phyloP scores from a whole-genome alignment of 192 early-diverging fungal species.

The Podila verticillata region DNA sequence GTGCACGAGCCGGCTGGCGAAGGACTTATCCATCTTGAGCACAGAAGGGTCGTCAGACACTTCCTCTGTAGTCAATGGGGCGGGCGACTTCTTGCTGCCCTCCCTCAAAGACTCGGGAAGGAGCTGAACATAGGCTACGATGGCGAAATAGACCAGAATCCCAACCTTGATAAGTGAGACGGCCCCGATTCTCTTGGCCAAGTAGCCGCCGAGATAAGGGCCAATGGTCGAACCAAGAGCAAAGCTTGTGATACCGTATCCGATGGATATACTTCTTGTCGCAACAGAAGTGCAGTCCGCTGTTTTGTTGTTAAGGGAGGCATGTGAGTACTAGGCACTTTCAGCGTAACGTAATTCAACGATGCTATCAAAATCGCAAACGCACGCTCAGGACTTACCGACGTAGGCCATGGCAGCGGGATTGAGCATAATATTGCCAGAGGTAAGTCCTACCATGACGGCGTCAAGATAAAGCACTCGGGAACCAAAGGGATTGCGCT shows the following conservation, averaged over 20 bases:
- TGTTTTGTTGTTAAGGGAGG: background rate
- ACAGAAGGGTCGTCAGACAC: background rate
- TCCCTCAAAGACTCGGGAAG: constrained; percentile 12
- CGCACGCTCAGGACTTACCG: background rate
- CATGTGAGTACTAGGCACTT: background rate
- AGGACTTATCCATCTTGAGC: background rate
- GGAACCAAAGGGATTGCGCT: background rate
- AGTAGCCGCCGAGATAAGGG: background rate
- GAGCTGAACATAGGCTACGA: background rate
- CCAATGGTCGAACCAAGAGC: constrained; percentile 7
- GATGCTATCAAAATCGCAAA: background rate
- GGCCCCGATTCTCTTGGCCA: background rate
- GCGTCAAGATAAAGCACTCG: background rate
- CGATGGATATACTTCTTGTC: constrained; percentile 3
- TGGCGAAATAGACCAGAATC: background rate
- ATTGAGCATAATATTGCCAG: background rate
- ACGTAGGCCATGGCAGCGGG: constrained; percentile 2
- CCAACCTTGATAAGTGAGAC: background rate
- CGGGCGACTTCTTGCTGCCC: background rate
- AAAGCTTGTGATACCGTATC: constrained; percentile 1
- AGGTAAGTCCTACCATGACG: background rate
- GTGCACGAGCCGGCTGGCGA: background rate
- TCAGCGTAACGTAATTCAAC: too few species aligned
- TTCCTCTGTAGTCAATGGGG: too few species aligned
- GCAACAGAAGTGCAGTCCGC: constrained; percentile 16